Evolutionary conservation across 2,329 filamentous ascomycete genomes (phyloP), one percentile per base, ranked within the genome.

Genomic region (Phialophora verrucosa): DNA sequence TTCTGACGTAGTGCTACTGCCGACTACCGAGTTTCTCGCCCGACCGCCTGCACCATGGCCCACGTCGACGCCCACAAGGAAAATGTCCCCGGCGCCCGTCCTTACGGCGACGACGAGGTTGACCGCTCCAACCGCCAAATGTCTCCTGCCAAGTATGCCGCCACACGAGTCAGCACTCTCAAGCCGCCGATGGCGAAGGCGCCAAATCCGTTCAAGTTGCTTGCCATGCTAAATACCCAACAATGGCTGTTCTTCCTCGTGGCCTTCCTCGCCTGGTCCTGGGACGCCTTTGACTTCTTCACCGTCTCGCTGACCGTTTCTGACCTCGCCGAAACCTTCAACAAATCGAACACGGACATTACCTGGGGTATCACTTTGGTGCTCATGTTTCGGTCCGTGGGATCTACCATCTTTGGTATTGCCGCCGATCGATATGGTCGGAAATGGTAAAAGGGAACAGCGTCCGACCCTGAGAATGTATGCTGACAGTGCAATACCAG

Each of bases 251-350:
- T 73, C 60, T 74, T 73, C 57, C 60, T 73, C 7, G 72, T 73
- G 14, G 70, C 69, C n/a, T 71, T 71, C 64, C 32, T 71, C 11
- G 69, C 65, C 42, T 73, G 85, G 83, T 78, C 79, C 1, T 84
- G 83, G 82, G 83, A 85, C 71, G 81, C 85, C 0, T 86, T 88
- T 64, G 86, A 88, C 72, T 88, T 88, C 77, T 88, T 88, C 76
- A 87, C 85, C 27, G 85, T 88, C 27, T 86, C 83, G 4, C 75
- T 88, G 59, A 85, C 84, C 0, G 82, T 88, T 17, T 76, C 78
- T 5, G 73, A 85, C 44, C 76, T 88, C 11, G 84, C 85, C 2
- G 77, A 83, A 64, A 75, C 78, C 2, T 88, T 88, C 70, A 79
- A 77, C 57, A 84, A 82, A 69, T 79, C 81, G 2, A 84, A 84